Evolutionary conservation across 2,329 filamentous ascomycete species (phyloP).

Genomic region (Pseudopithomyces chartarum): DNA sequence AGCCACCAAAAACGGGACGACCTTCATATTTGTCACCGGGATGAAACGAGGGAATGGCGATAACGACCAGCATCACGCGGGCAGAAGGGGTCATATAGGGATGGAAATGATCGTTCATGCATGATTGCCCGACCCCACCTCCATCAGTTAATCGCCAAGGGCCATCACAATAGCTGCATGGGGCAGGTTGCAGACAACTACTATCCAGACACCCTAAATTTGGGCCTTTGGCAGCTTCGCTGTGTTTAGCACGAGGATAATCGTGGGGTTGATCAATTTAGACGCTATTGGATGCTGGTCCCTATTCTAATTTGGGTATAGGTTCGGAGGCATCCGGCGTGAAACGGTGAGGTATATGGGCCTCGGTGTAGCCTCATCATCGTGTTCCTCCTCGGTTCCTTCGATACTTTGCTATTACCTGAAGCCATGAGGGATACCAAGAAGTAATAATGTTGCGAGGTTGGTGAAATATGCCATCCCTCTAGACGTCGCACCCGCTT

Average conservation of each 20-base stretch:
- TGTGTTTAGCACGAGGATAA: conserved; percentile 4
- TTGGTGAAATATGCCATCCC: background rate
- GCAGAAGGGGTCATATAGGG: background rate
- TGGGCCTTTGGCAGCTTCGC: too few species aligned
- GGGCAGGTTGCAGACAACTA: conserved; percentile 4
- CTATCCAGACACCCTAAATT: background rate
- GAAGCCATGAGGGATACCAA: background rate
- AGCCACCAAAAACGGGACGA: background rate
- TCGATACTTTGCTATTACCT: background rate
- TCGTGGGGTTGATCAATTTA: conserved; percentile 6
- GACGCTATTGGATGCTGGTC: background rate
- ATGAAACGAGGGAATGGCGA: background rate
- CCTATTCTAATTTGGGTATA: background rate
- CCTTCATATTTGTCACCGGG: background rate
- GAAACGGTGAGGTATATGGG: background rate
- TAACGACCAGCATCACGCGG: background rate
- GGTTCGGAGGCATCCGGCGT: background rate
- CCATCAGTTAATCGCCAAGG: background rate
- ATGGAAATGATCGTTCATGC: background rate
- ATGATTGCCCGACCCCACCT: background rate
- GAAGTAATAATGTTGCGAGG: background rate
- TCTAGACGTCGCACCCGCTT: background rate
- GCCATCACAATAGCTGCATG: background rate
- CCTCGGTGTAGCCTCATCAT: background rate
- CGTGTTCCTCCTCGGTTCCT: background rate